Evolutionary conservation across 192 early-diverging fungal species (phyloP), one percentile per base, ranked within the genome.

Genomic region (Glomus cerebriforme): DNA sequence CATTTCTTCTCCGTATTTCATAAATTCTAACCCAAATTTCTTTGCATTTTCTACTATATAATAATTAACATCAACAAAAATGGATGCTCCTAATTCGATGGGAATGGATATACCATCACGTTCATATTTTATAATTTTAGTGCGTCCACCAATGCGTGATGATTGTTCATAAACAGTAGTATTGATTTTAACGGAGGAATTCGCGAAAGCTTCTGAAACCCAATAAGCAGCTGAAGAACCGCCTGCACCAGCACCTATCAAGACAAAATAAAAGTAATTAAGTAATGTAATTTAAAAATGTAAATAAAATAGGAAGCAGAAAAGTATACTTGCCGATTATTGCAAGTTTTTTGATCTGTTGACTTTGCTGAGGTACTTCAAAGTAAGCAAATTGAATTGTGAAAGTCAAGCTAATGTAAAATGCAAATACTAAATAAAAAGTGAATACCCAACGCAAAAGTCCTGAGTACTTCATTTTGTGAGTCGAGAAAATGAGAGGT

Each of bases 41-140:
- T 87, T 77, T 29, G 87, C 65, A 4, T 88, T 82, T 34, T 87
- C 84, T 47, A 88, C 83, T 1, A 92, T 59, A 72, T 92, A 77
- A 73, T 87, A 79, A 71, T 92, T 92, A 45, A 74, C 81, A 26
- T 84, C 82, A 29, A 91, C 82, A 80, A 92, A 92, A 59, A 92
- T 89, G 34, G 90, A 91, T 10, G 90, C 91, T 0, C 91, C 91
- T 5, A 88, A 68, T 81, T 92, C 91, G 17, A 91, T 80, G 26
- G 79, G 71, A 17, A 80, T 67, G 8, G 84, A 63, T 26, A 79
- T 26, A 29, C 45, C 32, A 19, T 84, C 68, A 1, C 64, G 79
- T 62, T 82, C 79, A 75, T 83, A 73, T 0, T 59, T 68, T 39
- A 86, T 80, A 1, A 62, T 79, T 9, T 59, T 66, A 73, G 82